Evolutionary conservation across 2,329 filamentous ascomycete species (phyloP).

Genomic region (Cladobotryum protrusum): DNA sequence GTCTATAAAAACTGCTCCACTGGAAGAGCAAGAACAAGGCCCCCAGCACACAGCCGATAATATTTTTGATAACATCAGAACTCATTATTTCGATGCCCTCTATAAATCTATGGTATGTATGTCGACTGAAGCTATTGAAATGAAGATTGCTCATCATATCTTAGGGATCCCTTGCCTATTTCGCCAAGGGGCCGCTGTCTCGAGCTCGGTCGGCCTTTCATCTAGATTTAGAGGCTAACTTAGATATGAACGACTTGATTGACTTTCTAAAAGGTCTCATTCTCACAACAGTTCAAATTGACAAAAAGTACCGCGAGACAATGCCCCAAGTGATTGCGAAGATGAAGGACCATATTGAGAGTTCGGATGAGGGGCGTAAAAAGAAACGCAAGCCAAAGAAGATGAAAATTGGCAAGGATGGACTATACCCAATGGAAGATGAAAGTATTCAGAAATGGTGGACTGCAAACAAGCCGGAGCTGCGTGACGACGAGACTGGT

Average conservation of each 20-base stretch:
- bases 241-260: constrained; percentile 58
- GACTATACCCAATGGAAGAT: constrained; percentile 62
- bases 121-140: not conserved
- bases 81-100: constrained; percentile 53
- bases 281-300: constrained; percentile 60
- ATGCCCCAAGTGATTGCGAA: constrained; percentile 55
- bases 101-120: constrained; percentile 55
- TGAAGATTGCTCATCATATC: not conserved
- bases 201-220: constrained; percentile 67
- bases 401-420: constrained; percentile 60
- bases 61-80: constrained; percentile 53
- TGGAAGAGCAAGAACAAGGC: not conserved
- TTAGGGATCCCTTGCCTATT: constrained; percentile 72
- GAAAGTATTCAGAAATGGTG: constrained; percentile 65
- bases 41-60: constrained; percentile 39
- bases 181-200: constrained; percentile 74
- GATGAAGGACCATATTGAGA: constrained; percentile 51
- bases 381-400: constrained; percentile 55
- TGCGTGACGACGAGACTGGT: constrained; percentile 42
- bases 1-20: not conserved
- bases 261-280: constrained; percentile 63
- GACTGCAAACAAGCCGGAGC: constrained; percentile 48
- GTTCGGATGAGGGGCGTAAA: constrained; percentile 41
- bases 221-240: constrained; percentile 51
- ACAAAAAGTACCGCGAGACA: constrained; percentile 74